Percentiles rank a stretch among this genome's conserved stretches.
Evolutionary conservation across 108 stramenopile genomes (phyloP).

Genomic region (Nitzschia palea): DNA sequence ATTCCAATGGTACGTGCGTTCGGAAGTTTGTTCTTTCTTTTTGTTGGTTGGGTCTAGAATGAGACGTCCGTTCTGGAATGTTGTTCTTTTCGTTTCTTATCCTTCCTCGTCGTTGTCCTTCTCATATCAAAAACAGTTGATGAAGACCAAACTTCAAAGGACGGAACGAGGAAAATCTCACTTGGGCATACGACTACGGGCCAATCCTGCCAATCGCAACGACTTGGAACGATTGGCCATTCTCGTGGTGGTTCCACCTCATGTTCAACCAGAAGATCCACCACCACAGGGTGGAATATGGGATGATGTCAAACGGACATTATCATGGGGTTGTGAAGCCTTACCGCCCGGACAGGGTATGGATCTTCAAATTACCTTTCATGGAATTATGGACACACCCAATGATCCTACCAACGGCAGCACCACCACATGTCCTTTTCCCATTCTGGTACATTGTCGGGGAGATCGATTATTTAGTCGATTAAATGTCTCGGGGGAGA

Average conservation of each 20-base stretch:
- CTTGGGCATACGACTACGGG: slow-evolving; percentile 54
- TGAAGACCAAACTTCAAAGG: slow-evolving; percentile 46
- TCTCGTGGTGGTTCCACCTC: slow-evolving; percentile 55
- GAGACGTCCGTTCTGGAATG: neutral
- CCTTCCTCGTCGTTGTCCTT: neutral
- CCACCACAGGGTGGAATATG: slow-evolving; percentile 34
- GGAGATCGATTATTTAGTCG: slow-evolving; percentile 27
- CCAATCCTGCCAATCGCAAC: slow-evolving; percentile 49
- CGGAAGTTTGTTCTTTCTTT: neutral
- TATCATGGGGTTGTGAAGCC: slow-evolving; percentile 34
- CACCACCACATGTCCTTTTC: slow-evolving; percentile 20
- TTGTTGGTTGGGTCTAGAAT: neutral
- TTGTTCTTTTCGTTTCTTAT: neutral
- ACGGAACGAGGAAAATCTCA: slow-evolving; percentile 10
- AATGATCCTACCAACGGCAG: neutral
- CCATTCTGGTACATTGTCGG: slow-evolving; percentile 39
- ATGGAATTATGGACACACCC: neutral
- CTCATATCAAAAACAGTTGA: slow-evolving; percentile 29
- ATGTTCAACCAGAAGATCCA: neutral
- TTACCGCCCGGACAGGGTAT: slow-evolving; percentile 46
- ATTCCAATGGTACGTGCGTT: slow-evolving; percentile 54
- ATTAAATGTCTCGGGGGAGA: slow-evolving; percentile 18
- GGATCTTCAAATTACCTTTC: slow-evolving; percentile 51
- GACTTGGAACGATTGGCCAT: slow-evolving; percentile 40
- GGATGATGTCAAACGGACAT: slow-evolving; percentile 60